phyloP scores from a whole-genome alignment of 805 yeast species.

The Wickerhamomyces ciferrii region DNA sequence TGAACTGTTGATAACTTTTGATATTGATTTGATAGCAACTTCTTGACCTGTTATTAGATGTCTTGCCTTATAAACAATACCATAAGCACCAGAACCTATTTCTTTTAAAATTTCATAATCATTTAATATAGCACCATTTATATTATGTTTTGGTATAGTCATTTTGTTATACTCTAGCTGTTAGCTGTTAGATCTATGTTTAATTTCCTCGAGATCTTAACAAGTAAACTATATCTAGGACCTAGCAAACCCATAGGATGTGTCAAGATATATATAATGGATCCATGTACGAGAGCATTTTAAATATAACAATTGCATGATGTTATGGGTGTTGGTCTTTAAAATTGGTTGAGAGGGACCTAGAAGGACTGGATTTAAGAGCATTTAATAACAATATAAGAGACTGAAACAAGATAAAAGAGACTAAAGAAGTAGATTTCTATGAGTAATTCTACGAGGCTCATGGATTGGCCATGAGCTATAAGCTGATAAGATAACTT shows the following conservation, averaged over 20 bases:
- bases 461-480: no score
- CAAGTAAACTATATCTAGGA: not conserved
- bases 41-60: slow-evolving; percentile 43
- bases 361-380: not conserved
- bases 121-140: slow-evolving; percentile 21
- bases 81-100: slow-evolving; percentile 75
- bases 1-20: not conserved
- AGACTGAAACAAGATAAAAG: no score
- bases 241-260: not conserved
- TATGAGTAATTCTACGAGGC: no score
- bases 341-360: not conserved
- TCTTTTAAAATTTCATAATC: slow-evolving; percentile 20
- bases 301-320: not conserved
- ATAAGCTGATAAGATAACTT: no score
- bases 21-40: slow-evolving; percentile 53
- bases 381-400: not conserved
- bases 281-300: not conserved
- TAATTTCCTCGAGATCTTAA: not conserved
- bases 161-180: not conserved
- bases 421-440: no score
- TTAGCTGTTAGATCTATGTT: not conserved
- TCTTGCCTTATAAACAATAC: slow-evolving; percentile 63
- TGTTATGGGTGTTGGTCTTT: not conserved
- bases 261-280: not conserved
- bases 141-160: slow-evolving; percentile 1